Conservation (phyloP, 371 early-diverging fungal species). For the Capillidium heterosporum region DNA sequence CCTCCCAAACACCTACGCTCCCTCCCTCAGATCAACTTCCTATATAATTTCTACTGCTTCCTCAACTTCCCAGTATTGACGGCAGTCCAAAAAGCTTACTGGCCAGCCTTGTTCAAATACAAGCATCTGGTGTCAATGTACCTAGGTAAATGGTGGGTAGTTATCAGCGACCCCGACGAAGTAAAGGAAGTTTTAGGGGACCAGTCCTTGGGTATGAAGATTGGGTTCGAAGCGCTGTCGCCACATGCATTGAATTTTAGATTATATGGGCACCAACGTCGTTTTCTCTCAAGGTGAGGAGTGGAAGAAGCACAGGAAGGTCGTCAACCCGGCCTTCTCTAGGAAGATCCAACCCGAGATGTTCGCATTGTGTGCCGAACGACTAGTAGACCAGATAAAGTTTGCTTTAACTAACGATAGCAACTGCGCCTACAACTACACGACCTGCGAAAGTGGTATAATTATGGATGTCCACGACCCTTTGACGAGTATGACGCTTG, state of each 20-base stretch:
- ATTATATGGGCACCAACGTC: background rate
- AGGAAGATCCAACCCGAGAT: no score
- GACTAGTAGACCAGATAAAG: background rate
- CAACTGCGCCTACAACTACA: no score
- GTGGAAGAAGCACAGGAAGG: background rate
- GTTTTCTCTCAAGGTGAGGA: background rate
- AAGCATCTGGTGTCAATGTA: background rate
- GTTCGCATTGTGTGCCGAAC: background rate
- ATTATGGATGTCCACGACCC: background rate
- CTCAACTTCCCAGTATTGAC: background rate
- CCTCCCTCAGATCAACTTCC: background rate
- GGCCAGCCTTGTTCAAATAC: background rate
- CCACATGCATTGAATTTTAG: background rate
- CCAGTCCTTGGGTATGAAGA: background rate
- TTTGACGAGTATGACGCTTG: background rate
- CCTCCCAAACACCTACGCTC: background rate
- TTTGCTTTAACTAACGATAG: no score
- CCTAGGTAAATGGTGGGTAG: slow-evolving; percentile 4
- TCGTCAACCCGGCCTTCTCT: background rate
- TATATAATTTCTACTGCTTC: background rate
- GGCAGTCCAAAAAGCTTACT: background rate
- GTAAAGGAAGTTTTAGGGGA: background rate
- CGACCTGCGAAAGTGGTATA: no score
- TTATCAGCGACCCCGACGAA: background rate
- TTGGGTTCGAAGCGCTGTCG: background rate